Evolutionary conservation across 495 filamentous ascomycete species (phyloP), one percentile per base, ranked within the genome.

Genomic region (Penicillium antarcticum): DNA sequence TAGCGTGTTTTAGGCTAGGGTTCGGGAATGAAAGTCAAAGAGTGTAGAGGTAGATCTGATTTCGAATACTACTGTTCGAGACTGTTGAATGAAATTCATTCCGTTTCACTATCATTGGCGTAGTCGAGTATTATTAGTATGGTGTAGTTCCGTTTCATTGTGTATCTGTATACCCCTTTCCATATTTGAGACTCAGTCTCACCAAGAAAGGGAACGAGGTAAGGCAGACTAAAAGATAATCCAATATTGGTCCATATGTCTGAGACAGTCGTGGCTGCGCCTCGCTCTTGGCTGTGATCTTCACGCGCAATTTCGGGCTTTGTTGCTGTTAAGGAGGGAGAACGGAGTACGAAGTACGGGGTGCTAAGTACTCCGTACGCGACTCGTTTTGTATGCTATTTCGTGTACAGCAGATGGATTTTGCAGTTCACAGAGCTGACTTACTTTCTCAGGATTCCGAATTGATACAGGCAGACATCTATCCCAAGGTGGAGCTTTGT

Each of bases 21-120:
- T 37, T 46, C 10, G 33, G 17, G 44, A 32, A 45, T 32, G 6
- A 33, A 34, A 33, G 3, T 34, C 24, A 5, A 32, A 44, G 23
- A 33, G n/a, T 32, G 24, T 44, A 16, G 26, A 44, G 42, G 42
- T 44, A 45, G 34, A 45, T 33, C 42, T 33, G 42, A 45, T 33
- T 45, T 45, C 26, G 24, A 45, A 45, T 19, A 33, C 8, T 45
- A 45, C 42, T 43, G 17, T 31, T n/a, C n/a, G n/a, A n/a, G n/a
- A n/a, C n/a, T n/a, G n/a, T n/a, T 41, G 17, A 49, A 42, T 49
- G 26, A 42, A 49, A 16, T 23, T 34, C 38, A 7, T 18, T 31
- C 12, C 17, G 11, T 45, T 45, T 34, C 26, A 45, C 43, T 24
- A 7, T 17, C 33, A 32, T 23, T 23, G 21, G 21, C 21, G 21